These are phyloP conservation scores for Chondrostereum purpureum DNA, from an alignment of 1,284 basidiomycete species.

Conservation along the genomic window DNA sequence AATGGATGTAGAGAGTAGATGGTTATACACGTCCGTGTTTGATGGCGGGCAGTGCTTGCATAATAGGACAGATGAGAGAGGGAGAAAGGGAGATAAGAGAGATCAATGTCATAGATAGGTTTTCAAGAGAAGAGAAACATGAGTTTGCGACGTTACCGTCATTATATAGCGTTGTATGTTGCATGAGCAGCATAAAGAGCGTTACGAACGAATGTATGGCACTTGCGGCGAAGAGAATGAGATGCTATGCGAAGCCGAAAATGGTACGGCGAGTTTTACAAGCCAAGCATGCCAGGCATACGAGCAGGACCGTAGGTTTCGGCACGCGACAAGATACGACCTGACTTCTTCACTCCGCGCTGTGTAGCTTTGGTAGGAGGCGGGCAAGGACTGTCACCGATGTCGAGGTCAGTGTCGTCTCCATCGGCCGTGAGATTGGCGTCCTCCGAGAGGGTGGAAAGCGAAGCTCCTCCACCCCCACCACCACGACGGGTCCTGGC, in stretches of 20 bases:
- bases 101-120: conserved; percentile 4
- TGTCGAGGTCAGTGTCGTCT: conserved; percentile 68
- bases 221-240: no score
- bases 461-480: conserved; percentile 19
- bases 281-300: conserved; percentile 28
- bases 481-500: conserved; percentile 53
- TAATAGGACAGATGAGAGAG: no score
- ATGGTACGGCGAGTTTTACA: no score
- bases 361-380: conserved; percentile 51
- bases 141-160: no score
- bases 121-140: no score
- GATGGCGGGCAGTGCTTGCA: no score
- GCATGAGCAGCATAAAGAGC: no score
- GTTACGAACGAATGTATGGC: no score
- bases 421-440: conserved; percentile 46
- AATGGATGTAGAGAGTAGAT: background rate
- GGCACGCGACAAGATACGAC: conserved; percentile 40
- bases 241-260: no score
- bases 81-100: background rate
- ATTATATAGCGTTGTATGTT: no score
- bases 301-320: conserved; percentile 60
- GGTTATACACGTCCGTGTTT: background rate
- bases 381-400: conserved; percentile 78
- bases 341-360: conserved; percentile 51
- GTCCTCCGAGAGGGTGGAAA: conserved; percentile 64